Evolutionary conservation across 495 filamentous ascomycete genomes (phyloP), one percentile per base, ranked within the genome.

Genomic region (Hypoxylon subgilvum): DNA sequence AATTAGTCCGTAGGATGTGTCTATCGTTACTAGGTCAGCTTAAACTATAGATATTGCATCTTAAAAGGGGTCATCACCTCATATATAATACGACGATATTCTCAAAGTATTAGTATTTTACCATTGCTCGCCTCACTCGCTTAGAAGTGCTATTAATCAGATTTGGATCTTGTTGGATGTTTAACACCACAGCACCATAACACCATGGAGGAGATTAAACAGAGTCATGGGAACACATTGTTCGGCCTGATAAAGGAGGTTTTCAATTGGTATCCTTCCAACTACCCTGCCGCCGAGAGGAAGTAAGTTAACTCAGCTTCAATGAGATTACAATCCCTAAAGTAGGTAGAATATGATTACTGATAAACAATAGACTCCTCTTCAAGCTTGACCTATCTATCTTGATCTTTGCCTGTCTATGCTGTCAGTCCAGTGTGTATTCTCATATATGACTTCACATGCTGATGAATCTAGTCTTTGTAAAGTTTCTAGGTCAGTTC

Each of bases 241-340:
- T 50, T 56, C 0, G 70, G 72, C 7, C 49, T 76, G 6, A 41
- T 78, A 30, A 79, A 79, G 22, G 77, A 79, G 55, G 60, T 79
- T 0, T 77, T 79, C 57, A 79, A 76, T 50, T 79, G 75, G 77
- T 79, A 79, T 60, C 75, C 77, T 0, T 73, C 74, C 13, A 16
- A 50, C 0, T 78, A 78, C 66, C 72, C 75, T 2, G 42, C 60
- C 0, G 72, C 76, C 23, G 77, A 79, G 41, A 65, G 75, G 47
- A 77, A 69, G 74, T 75, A 12, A 69, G 67, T 46, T 21, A 72
- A 1, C 71, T 72, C 52, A n/a, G n/a, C n/a, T n/a, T n/a, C n/a
- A n/a, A n/a, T n/a, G n/a, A n/a, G n/a, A n/a, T n/a, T n/a, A n/a
- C n/a, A n/a, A n/a, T n/a, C n/a, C n/a, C n/a, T n/a, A n/a, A n/a